A percentile compares a stretch with the other conserved stretches of the same genome.
These are phyloP conservation scores for Actinidia polygama DNA, from an alignment of 179 eudicot species.

Conservation along the genomic window DNA sequence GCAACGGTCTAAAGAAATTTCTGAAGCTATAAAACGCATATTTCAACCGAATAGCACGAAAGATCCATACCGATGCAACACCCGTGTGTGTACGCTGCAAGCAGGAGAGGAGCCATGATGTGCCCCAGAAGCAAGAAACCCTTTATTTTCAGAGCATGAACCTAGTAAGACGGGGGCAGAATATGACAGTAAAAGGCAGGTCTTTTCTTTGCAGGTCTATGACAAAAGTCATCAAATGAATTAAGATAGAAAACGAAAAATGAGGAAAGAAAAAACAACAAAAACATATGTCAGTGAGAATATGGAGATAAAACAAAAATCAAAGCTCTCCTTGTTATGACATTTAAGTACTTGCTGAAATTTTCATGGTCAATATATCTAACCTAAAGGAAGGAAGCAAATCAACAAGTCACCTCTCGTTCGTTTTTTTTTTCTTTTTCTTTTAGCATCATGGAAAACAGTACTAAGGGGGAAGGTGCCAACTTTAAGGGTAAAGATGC, in stretches of 20 bases:
- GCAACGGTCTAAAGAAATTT: not conserved
- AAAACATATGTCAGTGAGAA: not conserved
- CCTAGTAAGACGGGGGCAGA: conserved; percentile 91
- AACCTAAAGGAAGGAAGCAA: not conserved
- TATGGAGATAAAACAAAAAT: not conserved
- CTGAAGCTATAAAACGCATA: not conserved
- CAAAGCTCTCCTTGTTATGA: not conserved
- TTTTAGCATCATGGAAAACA: not conserved
- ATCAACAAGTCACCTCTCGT: too few species aligned
- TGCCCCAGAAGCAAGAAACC: conserved; percentile 68
- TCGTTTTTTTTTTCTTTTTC: too few species aligned
- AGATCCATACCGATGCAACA: conserved; percentile 80
- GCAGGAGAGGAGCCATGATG: conserved; percentile 83
- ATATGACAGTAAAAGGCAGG: conserved; percentile 97
- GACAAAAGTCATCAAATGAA: too few species aligned
- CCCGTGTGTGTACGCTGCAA: conserved; percentile 90
- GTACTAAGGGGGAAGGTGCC: not conserved
- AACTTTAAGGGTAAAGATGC: conserved; percentile 4
- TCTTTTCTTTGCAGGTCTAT: conserved; percentile 81
- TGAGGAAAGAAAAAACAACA: too few species aligned
- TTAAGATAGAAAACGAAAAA: too few species aligned
- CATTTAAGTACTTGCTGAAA: not conserved
- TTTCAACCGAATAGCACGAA: conserved; percentile 5
- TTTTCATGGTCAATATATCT: not conserved
- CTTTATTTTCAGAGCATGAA: conserved; percentile 61